Base-by-base conservation (phyloP, 305 asterid species). In the Fraxinus ornus region DNA sequence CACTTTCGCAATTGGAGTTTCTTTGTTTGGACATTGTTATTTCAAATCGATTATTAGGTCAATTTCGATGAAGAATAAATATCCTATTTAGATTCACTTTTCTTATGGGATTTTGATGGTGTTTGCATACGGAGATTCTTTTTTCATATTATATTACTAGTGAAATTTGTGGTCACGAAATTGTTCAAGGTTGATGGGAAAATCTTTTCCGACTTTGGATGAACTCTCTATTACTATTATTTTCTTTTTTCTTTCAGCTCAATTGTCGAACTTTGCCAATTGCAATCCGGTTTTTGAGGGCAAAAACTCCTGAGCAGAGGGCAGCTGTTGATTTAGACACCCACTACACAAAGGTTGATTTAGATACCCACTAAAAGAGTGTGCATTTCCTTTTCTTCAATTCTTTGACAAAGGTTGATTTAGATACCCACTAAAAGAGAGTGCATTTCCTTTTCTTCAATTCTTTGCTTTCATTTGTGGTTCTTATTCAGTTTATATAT, bases 261-360 rank as follows among this genome's bases (percentile, higher is more conserved):
- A 95, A 94, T 81, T 90, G 95, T 24, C 80, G 78, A 88, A 92
- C 94, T 66, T 86, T 94, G 79, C 93, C 98, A 0, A 91, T 96
- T 84, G 98, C 95, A 12, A 72, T 96, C 85, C 97, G 98, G 57
- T 94, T 96, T 89, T 52, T 96, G 84, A 94, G 77, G 90, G 99
- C 99, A 35, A 96, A 91, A 85, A 96, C 99, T 71, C 97, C 98
- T 66, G 97, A 96, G 84, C 97, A 96, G 89, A 96, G 99, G 89
- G 98, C 99, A 47, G 98, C 99, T 75, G 99, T 96, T 84, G 99
- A 96, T 92, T 87, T 96, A 85, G 99, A 96, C 85, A 94, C 99
- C 19, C 99, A 96, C 84, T 96, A 93, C 86, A 91, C 99, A 24
- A 30, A 30, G 75, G 75, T 68, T 84, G 99, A 96, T 91, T 86